phyloP scores from a whole-genome alignment of 2,329 filamentous ascomycete species.

The Stagonosporopsis vannaccii region DNA sequence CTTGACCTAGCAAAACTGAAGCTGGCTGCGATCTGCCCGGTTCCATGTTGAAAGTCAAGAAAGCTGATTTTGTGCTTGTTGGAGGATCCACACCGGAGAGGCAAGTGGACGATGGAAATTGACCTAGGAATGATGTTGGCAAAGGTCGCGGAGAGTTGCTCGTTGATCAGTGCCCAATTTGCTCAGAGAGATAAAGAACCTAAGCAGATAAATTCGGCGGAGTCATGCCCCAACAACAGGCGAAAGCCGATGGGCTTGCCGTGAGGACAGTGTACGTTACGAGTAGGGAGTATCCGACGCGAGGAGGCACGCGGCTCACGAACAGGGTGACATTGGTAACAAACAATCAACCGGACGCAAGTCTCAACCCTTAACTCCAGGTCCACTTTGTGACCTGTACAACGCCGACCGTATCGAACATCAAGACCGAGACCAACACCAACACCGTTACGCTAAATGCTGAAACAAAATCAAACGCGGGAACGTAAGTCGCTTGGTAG shows the following conservation, averaged over 20 bases:
- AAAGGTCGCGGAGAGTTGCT: too few relatives aligned
- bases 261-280: too few relatives aligned
- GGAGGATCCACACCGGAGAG: too few relatives aligned
- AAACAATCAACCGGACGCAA: not conserved
- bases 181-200: too few relatives aligned
- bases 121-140: too few relatives aligned
- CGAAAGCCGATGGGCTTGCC: not conserved
- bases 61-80: too few relatives aligned
- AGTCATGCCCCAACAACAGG: not conserved
- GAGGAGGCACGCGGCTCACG: not conserved
- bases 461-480: constrained; percentile 10
- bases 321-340: constrained; percentile 1
- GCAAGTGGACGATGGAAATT: too few relatives aligned
- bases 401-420: constrained; percentile 7
- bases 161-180: too few relatives aligned
- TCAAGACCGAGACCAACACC: constrained; percentile 14
- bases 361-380: constrained; percentile 9
- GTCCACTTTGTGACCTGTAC: not conserved
- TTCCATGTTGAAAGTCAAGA: too few relatives aligned
- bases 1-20: not conserved
- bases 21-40: too few relatives aligned
- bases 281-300: not conserved
- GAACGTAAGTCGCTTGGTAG: not conserved
- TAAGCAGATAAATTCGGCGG: too few relatives aligned
- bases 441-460: constrained; percentile 21